A percentile compares a stretch with the other conserved stretches of the same genome.
Conservation (phyloP, 345 rosid species). For the Eucalyptus sideroxylon region DNA sequence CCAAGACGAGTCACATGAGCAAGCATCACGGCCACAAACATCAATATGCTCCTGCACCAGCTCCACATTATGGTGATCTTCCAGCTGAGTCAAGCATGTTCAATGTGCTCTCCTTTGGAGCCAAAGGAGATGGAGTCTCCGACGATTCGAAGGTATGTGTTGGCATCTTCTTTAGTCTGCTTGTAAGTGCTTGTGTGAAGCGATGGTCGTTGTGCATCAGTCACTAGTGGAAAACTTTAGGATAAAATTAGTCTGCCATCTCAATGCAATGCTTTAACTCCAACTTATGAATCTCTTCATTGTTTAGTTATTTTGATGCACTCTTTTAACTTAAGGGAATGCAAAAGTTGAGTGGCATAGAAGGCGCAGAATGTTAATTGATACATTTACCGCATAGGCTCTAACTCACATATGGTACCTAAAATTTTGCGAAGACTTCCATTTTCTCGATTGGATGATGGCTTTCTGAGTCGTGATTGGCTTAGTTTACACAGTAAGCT, state of each 20-base stretch:
- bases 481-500: neutral
- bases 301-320: neutral
- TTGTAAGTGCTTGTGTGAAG: neutral
- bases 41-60: slow-evolving; percentile 8
- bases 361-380: neutral
- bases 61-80: slow-evolving; percentile 3
- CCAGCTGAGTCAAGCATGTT: slow-evolving; percentile 7
- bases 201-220: neutral
- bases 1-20: slow-evolving; percentile 22
- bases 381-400: neutral
- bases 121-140: slow-evolving; percentile 39
- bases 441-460: neutral
- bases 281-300: neutral
- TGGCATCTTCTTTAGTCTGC: neutral
- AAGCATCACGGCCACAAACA: slow-evolving; percentile 3
- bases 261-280: neutral
- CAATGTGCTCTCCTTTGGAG: slow-evolving; percentile 41
- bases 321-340: neutral
- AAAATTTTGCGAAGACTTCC: neutral
- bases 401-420: neutral
- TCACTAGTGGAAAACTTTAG: neutral
- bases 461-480: neutral
- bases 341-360: neutral
- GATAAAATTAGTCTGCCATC: neutral
- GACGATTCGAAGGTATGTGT: slow-evolving; percentile 44